Conservation (phyloP, 2,329 filamentous ascomycete species). For the Colletotrichum orbiculare region DNA sequence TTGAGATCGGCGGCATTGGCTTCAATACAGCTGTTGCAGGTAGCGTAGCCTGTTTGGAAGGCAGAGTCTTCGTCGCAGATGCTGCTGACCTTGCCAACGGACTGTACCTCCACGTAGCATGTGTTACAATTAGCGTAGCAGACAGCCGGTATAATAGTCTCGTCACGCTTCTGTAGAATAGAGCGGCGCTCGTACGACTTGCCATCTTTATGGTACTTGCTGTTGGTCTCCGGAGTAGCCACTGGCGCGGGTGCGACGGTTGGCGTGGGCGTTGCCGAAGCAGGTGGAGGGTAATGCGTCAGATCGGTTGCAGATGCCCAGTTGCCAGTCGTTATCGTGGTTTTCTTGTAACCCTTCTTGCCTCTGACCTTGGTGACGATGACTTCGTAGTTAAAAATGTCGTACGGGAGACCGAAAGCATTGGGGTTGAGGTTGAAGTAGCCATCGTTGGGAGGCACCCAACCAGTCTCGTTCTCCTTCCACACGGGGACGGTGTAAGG, state of each 20-base stretch:
- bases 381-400: slow-evolving; percentile 65
- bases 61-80: slow-evolving; percentile 58
- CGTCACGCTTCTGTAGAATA: slow-evolving; percentile 52
- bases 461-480: slow-evolving; percentile 57
- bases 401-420: slow-evolving; percentile 71
- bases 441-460: slow-evolving; percentile 62
- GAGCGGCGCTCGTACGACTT: slow-evolving; percentile 37
- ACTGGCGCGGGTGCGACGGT: slow-evolving; percentile 28
- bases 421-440: slow-evolving; percentile 75
- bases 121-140: slow-evolving; percentile 68
- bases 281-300: slow-evolving; percentile 50
- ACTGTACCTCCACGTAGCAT: slow-evolving; percentile 57
- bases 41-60: slow-evolving; percentile 50
- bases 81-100: slow-evolving; percentile 55
- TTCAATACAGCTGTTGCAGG: slow-evolving; percentile 57
- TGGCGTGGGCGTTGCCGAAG: slow-evolving; percentile 39
- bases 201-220: slow-evolving; percentile 23
- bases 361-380: slow-evolving; percentile 50
- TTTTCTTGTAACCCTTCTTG: slow-evolving; percentile 46
- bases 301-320: slow-evolving; percentile 63
- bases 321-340: slow-evolving; percentile 64
- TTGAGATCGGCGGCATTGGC: not conserved
- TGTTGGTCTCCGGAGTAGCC: not conserved
- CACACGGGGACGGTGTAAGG: slow-evolving; percentile 51
- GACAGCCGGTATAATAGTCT: slow-evolving; percentile 51